Evolutionary conservation across 495 filamentous ascomycete genomes (phyloP), one percentile per base, ranked within the genome.

Genomic region (Thermothielavioides terrestris): DNA sequence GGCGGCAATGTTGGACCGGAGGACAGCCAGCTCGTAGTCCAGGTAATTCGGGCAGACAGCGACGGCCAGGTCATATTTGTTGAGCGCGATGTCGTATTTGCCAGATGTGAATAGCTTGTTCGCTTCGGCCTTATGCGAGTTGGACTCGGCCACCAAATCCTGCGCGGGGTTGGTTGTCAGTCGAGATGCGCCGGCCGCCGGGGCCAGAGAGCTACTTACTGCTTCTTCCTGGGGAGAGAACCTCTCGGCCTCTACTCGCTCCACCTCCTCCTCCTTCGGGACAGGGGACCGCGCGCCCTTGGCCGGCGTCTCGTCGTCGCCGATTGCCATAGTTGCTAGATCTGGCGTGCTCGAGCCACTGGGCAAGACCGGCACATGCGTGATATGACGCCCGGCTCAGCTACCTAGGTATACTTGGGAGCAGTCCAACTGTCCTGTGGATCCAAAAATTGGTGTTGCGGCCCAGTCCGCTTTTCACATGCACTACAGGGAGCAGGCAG

Each of bases 1-100:
- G n/a, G 89, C 92, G 4, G 91, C 76, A 50, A 95, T 80, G 69
- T 97, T 97, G 66, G 82, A 85, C 27, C 80, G 82, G 11, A 96
- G 74, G 10, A 95, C 86, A 18, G 92, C 89, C 57, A 91, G 72
- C 60, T 95, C 89, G 70, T 86, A 92, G 54, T 92, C 85, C 28
- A 96, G 80, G 61, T 95, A 95, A 55, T 79, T 85, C 2, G 92
- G 92, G 52, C 86, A 92, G 17, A 82, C 76, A 26, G 83, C 75
- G 2, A 95, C 73, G 20, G 92, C 92, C 50, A 86, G 79, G 58
- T 89, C 85, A 70, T 98, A 98, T 59, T 78, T 82, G 63, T 84
- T 82, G 56, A 96, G 86, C n/a, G 92, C 92, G 57, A 85, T 81
- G 55, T 84, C 79, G 69, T 86, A 95, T 47, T 78, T 79, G 17